Percentiles rank a stretch among this genome's conserved stretches.
phyloP scores from a whole-genome alignment of 169 alveolate genomes.

The Plasmodium blacklocki region DNA sequence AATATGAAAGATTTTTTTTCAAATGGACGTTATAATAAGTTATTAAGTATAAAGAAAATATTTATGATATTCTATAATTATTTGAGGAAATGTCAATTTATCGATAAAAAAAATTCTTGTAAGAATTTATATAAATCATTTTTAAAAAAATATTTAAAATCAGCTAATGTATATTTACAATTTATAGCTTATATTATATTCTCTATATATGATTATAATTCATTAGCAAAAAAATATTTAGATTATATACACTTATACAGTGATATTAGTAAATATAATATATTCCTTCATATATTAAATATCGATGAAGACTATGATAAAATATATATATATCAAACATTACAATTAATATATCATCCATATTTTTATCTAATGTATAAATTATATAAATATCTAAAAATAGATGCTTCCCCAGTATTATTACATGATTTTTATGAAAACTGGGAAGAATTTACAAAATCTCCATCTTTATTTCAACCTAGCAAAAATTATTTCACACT shows the following conservation, averaged over 20 bases:
- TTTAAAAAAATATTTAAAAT: slow-evolving; percentile 49
- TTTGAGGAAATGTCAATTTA: slow-evolving; percentile 20
- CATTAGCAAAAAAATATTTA: slow-evolving; percentile 32
- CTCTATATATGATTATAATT: slow-evolving; percentile 50
- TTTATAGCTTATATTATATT: slow-evolving; percentile 43
- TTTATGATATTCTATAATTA: slow-evolving; percentile 40
- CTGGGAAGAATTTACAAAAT: slow-evolving; percentile 25
- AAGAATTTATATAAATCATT: slow-evolving; percentile 26
- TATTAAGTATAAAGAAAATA: slow-evolving; percentile 28
- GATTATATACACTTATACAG: slow-evolving; percentile 60
- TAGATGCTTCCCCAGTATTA: slow-evolving; percentile 53
- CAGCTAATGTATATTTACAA: slow-evolving; percentile 59
- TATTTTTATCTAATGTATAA: slow-evolving; percentile 59
- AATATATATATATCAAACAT: slow-evolving; percentile 35
- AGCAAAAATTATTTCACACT: slow-evolving; percentile 56
- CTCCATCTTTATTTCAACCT: slow-evolving; percentile 47
- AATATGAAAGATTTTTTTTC: neutral
- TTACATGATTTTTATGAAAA: slow-evolving; percentile 65
- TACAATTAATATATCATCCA: slow-evolving; percentile 56
- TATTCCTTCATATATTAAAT: slow-evolving; percentile 39
- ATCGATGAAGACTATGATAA: slow-evolving; percentile 23
- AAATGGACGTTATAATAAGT: neutral
- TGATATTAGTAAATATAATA: slow-evolving; percentile 42
- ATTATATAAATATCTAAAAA: slow-evolving; percentile 42
- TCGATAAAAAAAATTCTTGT: slow-evolving; percentile 31